Conservation (phyloP, 2,329 filamentous ascomycete genomes). For the Paraphoma sp. region DNA sequence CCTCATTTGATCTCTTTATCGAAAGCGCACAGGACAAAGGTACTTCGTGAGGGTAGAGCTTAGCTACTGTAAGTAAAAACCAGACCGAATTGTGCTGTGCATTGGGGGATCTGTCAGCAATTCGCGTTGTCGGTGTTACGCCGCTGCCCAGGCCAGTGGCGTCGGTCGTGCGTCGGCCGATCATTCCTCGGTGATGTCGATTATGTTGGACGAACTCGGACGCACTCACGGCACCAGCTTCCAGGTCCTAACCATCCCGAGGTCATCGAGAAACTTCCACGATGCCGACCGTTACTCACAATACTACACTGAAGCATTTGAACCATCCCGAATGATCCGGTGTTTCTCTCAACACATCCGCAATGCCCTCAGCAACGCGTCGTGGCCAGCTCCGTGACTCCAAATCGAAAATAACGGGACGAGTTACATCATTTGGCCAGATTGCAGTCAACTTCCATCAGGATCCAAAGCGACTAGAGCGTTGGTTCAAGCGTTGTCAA, state of each 20-base stretch:
- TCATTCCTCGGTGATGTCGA: not conserved
- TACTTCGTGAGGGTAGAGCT: too few relatives aligned
- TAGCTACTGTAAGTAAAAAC: too few relatives aligned
- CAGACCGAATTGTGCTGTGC: too few relatives aligned
- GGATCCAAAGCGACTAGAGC: constrained; percentile 18
- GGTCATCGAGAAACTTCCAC: too few relatives aligned
- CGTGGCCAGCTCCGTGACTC: constrained; percentile 12
- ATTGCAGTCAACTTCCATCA: constrained; percentile 24
- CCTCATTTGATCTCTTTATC: too few relatives aligned
- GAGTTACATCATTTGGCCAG: constrained; percentile 22
- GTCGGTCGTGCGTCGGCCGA: not conserved
- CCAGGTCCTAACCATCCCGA: too few relatives aligned
- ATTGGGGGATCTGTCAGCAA: not conserved
- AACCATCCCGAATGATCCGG: too few relatives aligned
- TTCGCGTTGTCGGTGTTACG: not conserved
- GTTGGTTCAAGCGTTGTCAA: constrained; percentile 24
- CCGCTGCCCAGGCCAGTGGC: not conserved
- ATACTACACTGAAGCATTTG: too few relatives aligned
- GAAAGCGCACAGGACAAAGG: too few relatives aligned
- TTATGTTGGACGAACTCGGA: not conserved
- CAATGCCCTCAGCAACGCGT: constrained; percentile 8
- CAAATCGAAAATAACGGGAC: constrained; percentile 15
- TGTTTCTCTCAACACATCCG: not conserved
- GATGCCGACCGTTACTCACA: too few relatives aligned
- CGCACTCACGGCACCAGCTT: too few relatives aligned